Evolutionary conservation across 768 basidiomycete species (phyloP).

Genomic region (Amanita fuliginea): DNA sequence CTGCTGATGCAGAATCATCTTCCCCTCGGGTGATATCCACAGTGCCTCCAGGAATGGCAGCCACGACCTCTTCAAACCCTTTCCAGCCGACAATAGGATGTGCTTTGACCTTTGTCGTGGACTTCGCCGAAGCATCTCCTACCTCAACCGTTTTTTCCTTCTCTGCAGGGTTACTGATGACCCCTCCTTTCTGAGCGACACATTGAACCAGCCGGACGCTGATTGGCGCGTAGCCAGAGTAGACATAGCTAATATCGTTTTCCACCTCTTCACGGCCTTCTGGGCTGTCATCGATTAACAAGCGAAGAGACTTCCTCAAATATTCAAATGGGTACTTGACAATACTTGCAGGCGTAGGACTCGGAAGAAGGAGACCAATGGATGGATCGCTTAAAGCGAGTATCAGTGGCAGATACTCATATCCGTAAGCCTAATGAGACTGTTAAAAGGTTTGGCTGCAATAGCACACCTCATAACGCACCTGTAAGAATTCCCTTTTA

Average conservation of each 20-base stretch:
- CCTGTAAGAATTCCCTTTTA: constrained; percentile 88
- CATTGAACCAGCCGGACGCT: constrained; percentile 89
- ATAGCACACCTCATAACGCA: constrained; percentile 13
- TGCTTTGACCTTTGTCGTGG: constrained; percentile 56
- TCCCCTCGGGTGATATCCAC: constrained; percentile 53
- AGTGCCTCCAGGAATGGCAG: constrained; percentile 73
- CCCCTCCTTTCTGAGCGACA: constrained; percentile 81
- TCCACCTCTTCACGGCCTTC: constrained; percentile 75
- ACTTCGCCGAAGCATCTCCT: constrained; percentile 24
- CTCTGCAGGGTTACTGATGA: constrained; percentile 70
- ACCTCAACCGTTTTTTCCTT: constrained; percentile 33
- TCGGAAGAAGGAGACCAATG: constrained; percentile 56
- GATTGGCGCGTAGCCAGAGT: constrained; percentile 95
- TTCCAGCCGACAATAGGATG: constrained; percentile 96
- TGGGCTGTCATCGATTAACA: constrained; percentile 83
- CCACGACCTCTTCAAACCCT: constrained; percentile 88
- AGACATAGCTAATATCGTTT: constrained; percentile 92
- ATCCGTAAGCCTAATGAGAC: constrained; percentile 55
- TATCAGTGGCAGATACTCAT: constrained; percentile 56
- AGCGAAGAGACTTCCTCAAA: constrained; percentile 74
- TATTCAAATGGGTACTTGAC: constrained; percentile 61
- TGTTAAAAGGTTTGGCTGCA: constrained; percentile 8
- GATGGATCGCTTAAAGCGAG: constrained; percentile 56
- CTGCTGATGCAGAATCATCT: constrained; percentile 9
- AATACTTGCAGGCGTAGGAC: constrained; percentile 46